These are phyloP conservation scores for Hsuehochloa calcarea DNA, from an alignment of 176 grass and related monocot species.

Conservation along the genomic window DNA sequence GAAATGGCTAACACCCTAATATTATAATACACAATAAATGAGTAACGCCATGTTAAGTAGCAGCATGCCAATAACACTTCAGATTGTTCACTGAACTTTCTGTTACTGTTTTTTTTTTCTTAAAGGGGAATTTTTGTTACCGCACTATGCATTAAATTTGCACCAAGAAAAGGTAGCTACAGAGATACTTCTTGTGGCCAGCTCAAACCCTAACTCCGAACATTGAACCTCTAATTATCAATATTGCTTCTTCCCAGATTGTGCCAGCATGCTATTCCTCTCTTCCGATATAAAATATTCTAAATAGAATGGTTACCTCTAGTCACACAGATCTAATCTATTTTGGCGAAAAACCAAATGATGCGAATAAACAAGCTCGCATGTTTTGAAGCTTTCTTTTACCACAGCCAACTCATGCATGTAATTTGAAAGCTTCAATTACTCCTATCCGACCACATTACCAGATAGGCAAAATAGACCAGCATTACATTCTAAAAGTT, in stretches of 20 bases:
- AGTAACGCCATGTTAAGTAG: background rate
- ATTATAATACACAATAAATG: background rate
- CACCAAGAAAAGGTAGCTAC: background rate
- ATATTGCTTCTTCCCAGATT: background rate
- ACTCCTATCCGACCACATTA: background rate
- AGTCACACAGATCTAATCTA: background rate
- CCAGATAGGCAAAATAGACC: background rate
- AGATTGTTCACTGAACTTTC: background rate
- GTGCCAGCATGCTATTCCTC: background rate
- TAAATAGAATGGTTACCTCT: background rate
- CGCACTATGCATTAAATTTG: background rate
- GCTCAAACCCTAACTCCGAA: background rate
- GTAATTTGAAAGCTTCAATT: background rate
- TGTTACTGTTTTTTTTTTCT: background rate
- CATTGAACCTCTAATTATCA: background rate
- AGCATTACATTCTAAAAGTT: conserved; percentile 4
- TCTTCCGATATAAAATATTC: background rate
- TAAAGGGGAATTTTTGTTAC: background rate
- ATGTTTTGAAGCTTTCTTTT: background rate
- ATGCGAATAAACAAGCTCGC: background rate
- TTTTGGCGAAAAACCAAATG: background rate
- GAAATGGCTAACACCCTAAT: background rate
- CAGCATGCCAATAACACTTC: background rate
- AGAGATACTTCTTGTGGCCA: background rate
- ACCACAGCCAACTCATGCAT: background rate